Evolutionary conservation across 306 rosid genomes (phyloP), one percentile per base, ranked within the genome.

Genomic region (Inga laurina): DNA sequence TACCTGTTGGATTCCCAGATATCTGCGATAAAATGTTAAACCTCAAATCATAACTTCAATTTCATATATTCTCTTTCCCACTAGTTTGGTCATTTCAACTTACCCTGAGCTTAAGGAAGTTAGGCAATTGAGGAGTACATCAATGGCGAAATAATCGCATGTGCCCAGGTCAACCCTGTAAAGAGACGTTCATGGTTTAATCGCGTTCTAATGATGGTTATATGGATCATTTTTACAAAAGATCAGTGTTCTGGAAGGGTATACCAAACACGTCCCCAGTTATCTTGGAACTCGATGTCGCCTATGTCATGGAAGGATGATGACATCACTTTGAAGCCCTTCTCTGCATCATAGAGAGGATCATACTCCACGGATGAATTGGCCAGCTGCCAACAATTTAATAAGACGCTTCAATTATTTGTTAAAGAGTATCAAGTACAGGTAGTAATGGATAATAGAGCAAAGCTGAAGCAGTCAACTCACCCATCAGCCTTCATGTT

Each of bases 191-290:
- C 76, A 18, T 51, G 49, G 82, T 72, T 79, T 15, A 77, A 74
- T 80, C 73, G 61, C 46, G 67, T 16, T 72, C n/a, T 34, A 32
- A 39, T 22, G 48, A 73, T 57, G 79, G 18, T 5, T 51, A 76
- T 64, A 43, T 70, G 24, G 18, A 82, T 24, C 24, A 71, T 59
- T 52, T 34, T 24, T 22, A 24, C 56, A 76, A 14, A 44, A 54
- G 8, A 80, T 37, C 0, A 6, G 46, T 64, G 85, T 78, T 41
- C 21, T 37, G 14, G 21, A 65, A 80, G 30, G 5, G 78, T 86
- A 43, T 92, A 96, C 99, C 98, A 96, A 79, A 96, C 89, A 65
- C 98, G 97, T 43, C 97, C 99, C 99, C 97, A 96, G 68, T 89
- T 96, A 62, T 90, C 99, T 79, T 96, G 99, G 87, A 93, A 96